Conservation (phyloP, 176 grass and related monocot species). For the Avena insularis region DNA sequence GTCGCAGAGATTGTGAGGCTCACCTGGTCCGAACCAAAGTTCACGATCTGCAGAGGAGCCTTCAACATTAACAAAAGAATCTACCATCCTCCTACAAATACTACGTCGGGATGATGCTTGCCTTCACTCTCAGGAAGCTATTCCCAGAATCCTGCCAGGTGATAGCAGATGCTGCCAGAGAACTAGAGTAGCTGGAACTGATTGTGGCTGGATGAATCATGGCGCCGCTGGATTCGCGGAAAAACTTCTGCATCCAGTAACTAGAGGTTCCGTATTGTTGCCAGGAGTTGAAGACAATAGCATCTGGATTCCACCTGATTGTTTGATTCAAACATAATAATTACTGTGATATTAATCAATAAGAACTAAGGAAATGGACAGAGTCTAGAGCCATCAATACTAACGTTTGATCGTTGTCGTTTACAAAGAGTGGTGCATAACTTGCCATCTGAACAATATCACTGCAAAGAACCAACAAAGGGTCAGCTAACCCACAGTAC, state of each 20-base stretch:
- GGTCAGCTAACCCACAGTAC: not conserved
- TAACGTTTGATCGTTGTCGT: slow-evolving; percentile 65
- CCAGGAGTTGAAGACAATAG: slow-evolving; percentile 88
- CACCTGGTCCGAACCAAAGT: slow-evolving; percentile 63
- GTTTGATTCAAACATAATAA: not conserved
- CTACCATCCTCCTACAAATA: not conserved
- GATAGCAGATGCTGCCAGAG: slow-evolving; percentile 75
- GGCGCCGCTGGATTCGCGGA: slow-evolving; percentile 74
- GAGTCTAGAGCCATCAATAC: not conserved
- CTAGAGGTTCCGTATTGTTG: slow-evolving; percentile 86
- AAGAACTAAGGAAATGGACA: not conserved
- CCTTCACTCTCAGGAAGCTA: slow-evolving; percentile 81
- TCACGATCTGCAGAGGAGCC: slow-evolving; percentile 63
- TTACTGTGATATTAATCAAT: not conserved
- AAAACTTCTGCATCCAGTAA: slow-evolving; percentile 80
- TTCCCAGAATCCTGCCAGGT: slow-evolving; percentile 70
- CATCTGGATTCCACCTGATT: slow-evolving; percentile 81
- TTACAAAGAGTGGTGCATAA: slow-evolving; percentile 88
- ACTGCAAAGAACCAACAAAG: slow-evolving; percentile 57
- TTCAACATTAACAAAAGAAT: slow-evolving; percentile 12
- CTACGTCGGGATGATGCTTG: not conserved
- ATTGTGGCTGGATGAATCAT: slow-evolving; percentile 65
- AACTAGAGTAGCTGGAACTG: slow-evolving; percentile 57
- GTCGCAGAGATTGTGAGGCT: slow-evolving; percentile 51
- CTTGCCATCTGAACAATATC: slow-evolving; percentile 79